Evolutionary conservation across 164 flowering plant genomes (phyloP).

Genomic region (Stephania yunnanensis): DNA sequence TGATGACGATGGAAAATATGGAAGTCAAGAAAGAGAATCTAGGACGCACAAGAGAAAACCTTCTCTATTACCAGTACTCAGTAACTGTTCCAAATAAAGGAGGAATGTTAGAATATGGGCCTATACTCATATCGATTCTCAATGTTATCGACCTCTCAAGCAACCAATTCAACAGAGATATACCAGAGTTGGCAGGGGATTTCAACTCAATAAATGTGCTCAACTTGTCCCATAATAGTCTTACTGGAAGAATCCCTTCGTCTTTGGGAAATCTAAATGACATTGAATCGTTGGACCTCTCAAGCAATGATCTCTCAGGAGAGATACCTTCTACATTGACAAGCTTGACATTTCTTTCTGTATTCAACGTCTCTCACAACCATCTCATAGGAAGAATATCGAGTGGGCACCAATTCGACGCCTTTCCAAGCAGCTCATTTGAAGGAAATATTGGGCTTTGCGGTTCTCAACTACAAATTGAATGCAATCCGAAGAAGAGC

Average conservation of each 20-base stretch:
- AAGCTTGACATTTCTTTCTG: constrained; percentile 9
- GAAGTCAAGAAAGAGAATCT: background rate
- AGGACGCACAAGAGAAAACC: background rate
- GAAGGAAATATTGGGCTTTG: constrained; percentile 12
- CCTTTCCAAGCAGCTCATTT: constrained; percentile 7
- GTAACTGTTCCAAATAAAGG: constrained; percentile 46
- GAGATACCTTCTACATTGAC: constrained; percentile 13
- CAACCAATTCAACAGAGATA: constrained; percentile 39
- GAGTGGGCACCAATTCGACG: constrained; percentile 6
- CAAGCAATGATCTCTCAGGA: constrained; percentile 8
- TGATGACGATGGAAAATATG: constrained; percentile 25
- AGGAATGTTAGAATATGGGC: constrained; percentile 14
- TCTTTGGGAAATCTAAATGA: background rate
- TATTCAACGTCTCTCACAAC: constrained; percentile 16
- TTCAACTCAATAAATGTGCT: constrained; percentile 37
- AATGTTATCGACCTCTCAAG: constrained; percentile 42
- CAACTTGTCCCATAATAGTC: constrained; percentile 29
- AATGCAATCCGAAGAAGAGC: background rate
- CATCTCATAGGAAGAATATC: constrained; percentile 16
- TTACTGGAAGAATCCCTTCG: constrained; percentile 10
- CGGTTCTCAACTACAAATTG: constrained; percentile 15
- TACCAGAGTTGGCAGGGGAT: constrained; percentile 37
- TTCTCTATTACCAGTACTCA: constrained; percentile 30
- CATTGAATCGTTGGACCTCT: constrained; percentile 17
- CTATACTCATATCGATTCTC: background rate